Conservation (phyloP, 2,329 filamentous ascomycete genomes). For the Pseudogymnoascus pannorum region DNA sequence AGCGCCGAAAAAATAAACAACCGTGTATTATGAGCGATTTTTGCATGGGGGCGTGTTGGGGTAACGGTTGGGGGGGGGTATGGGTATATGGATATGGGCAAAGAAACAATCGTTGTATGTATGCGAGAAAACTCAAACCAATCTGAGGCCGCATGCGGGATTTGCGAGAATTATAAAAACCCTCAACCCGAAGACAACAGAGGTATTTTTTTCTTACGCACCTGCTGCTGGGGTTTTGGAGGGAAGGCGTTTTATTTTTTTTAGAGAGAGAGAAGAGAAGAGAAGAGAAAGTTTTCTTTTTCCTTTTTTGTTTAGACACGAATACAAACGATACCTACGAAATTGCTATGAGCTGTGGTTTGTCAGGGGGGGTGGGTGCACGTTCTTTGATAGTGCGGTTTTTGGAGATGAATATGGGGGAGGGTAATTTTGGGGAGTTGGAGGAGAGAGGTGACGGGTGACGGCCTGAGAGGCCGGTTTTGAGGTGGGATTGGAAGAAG, state of each 20-base stretch:
- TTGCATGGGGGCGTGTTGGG: not conserved
- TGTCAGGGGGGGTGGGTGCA: not conserved
- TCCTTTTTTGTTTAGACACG: not conserved
- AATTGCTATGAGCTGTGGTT: not conserved
- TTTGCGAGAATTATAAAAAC: too few species aligned
- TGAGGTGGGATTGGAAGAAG: not conserved
- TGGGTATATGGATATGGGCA: too few species aligned
- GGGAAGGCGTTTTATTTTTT: not conserved
- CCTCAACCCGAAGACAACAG: too few species aligned
- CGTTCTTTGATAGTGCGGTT: not conserved
- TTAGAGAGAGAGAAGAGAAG: not conserved
- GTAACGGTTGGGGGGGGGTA: too few species aligned
- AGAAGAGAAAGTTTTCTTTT: not conserved
- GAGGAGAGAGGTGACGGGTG: too few species aligned
- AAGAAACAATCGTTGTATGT: too few species aligned
- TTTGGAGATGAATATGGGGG: too few species aligned
- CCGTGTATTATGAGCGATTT: not conserved
- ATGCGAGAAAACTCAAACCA: not conserved
- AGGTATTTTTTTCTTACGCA: too few species aligned
- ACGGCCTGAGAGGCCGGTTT: too few species aligned
- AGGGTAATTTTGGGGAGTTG: not conserved
- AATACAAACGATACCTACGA: conserved; percentile 4
- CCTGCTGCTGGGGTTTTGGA: not conserved
- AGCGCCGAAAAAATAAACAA: not conserved
- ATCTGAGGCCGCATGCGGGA: not conserved